Evolutionary conservation across 176 grass and related monocot genomes (phyloP), one percentile per base, ranked within the genome.

Genomic region (Bothriochloa decipiens): DNA sequence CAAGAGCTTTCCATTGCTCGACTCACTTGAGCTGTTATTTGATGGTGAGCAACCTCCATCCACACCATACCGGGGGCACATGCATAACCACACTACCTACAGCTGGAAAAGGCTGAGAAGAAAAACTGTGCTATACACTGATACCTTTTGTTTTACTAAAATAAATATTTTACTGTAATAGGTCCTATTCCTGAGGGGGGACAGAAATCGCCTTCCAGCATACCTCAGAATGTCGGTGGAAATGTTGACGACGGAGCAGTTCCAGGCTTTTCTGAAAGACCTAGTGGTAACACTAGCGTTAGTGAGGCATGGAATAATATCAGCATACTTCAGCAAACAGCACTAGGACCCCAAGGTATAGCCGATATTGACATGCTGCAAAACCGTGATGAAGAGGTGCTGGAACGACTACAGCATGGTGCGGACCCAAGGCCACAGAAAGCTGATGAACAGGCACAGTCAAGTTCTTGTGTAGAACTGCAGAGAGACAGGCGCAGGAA

Each of bases 181-280:
- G 88, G 88, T 64, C 82, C 81, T 65, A 90, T 86, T 82, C 65
- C 79, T 78, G 88, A 90, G 73, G 88, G 83, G 6, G 71, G 26
- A n/a, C 63, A 68, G 9, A 55, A 68, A 66, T 67, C 39, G 8
- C 57, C 35, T 35, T 42, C 65, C 65, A 63, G 37, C 65, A 71
- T 60, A 75, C 60, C 77, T 41, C 70, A 55, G 49, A 72, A 57
- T 75, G 47, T 49, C 66, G 42, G 72, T 82, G 67, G 45, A n/a
- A 72, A 73, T 78, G 39, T 86, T 77, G 65, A 78, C 0, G 83
- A 78, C 22, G 78, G 67, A 67, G 17, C 58, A 79, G 22, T 49
- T 25, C 74, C 39, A 65, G 81, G 55, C 42, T 55, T 86, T 26
- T 72, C 83, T 72, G 84, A 67, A 83, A 86, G 83, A 17, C 67